Base-by-base conservation (phyloP, 345 rosid genomes). In the Gossypium arboreum region DNA sequence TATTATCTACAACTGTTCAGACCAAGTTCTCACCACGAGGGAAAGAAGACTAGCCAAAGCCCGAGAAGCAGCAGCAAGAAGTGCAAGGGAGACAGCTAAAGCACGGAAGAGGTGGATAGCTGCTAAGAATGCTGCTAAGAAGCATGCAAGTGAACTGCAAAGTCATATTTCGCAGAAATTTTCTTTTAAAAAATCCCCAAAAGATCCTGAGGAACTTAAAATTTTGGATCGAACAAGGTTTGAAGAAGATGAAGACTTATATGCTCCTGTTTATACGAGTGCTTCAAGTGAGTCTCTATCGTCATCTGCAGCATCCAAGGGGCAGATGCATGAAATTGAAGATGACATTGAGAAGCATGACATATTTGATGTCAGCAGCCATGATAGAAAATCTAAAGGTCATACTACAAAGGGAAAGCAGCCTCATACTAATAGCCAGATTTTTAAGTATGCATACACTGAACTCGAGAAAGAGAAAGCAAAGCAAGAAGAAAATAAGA, bases 381-480 rank as follows among this genome's bases (percentile, higher is more conserved):
- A 68, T 52, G 85, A 78, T 72, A 63, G 72, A 69, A 84, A 77
- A 72, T 80, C 70, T 45, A 84, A 85, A 61, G 81, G 76, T 62
- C 83, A 83, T 1, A 2, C 27, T 34, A 72, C 75, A 41, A 84
- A 83, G 71, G 82, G 72, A 11, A 90, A 88, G 80, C 74, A 85
- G 9, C 68, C 84, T 76, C 77, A 74, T 76, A 86, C 98, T 41
- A 81, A 75, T 16, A 93, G 88, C 85, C 94, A 91, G 73, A 93
- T 91, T 72, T 93, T 90, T 71, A 88, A 78, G 78, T 91, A 95
- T 69, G 97, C 96, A 1, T 95, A 91, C 81, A 79, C 83, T 60
- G 90, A 87, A 73, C 86, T 95, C 18, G 96, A 91, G 86, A 91
- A 85, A 80, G 98, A 94, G 89, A 95, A 82, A 86, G 92, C 90